Evolutionary conservation across 208 protist genomes (phyloP).

Genomic region (Trypanosoma congolense): DNA sequence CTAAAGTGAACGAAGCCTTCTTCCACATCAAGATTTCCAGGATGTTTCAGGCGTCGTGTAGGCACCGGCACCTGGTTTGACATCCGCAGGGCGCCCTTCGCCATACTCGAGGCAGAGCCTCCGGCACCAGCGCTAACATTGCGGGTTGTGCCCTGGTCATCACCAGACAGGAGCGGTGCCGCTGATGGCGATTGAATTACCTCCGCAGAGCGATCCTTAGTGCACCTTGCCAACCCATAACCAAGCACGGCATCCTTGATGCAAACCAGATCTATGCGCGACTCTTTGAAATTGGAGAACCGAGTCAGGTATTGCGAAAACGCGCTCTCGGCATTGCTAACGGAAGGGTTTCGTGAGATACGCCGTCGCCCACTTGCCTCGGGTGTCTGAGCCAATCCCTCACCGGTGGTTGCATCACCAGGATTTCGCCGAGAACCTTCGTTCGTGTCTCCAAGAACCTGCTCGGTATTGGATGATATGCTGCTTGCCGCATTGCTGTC

Average conservation of each 20-base stretch:
- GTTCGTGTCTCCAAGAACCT: background rate
- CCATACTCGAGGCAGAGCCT: constrained; percentile 19
- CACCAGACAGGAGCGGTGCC: constrained; percentile 16
- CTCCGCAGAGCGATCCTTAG: constrained; percentile 35
- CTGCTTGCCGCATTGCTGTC: constrained; percentile 1
- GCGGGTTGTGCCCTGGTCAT: no score
- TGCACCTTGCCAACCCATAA: constrained; percentile 36
- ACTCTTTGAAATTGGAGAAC: constrained; percentile 39
- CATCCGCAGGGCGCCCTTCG: constrained; percentile 30
- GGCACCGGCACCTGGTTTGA: constrained; percentile 20
- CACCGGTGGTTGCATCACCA: background rate
- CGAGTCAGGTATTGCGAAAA: constrained; percentile 24
- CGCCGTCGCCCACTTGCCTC: background rate
- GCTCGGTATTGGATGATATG: background rate
- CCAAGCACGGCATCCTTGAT: constrained; percentile 32
- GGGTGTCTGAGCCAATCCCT: background rate
- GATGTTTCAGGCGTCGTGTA: constrained; percentile 33
- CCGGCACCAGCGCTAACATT: background rate
- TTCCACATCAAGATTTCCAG: constrained; percentile 70
- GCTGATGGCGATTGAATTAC: constrained; percentile 5
- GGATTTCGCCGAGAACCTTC: background rate
- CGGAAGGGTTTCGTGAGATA: background rate
- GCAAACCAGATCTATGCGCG: constrained; percentile 64
- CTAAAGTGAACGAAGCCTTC: constrained; percentile 62
- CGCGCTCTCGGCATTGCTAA: background rate